A percentile compares a stretch with the other conserved stretches of the same genome.
These are phyloP conservation scores for Plectosphaerella sp. DNA, from an alignment of 2,329 filamentous ascomycete genomes.

Conservation along the genomic window DNA sequence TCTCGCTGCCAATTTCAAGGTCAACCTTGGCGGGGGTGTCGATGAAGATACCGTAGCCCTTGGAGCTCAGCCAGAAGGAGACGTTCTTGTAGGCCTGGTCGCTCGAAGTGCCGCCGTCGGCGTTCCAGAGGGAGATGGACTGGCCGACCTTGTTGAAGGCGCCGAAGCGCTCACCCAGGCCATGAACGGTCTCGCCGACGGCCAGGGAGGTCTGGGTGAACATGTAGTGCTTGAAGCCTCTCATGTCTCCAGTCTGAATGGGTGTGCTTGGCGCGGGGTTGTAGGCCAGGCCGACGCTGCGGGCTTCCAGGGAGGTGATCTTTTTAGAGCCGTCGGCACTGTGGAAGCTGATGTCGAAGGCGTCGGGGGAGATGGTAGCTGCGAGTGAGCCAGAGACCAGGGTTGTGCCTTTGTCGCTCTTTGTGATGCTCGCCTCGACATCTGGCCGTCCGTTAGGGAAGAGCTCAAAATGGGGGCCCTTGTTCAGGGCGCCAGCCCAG, in stretches of 20 bases:
- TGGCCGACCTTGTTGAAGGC: slow-evolving; percentile 75
- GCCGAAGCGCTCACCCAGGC: slow-evolving; percentile 72
- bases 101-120: slow-evolving; percentile 61
- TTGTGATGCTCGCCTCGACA: slow-evolving; percentile 19
- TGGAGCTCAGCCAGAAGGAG: slow-evolving; percentile 64
- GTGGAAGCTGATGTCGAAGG: slow-evolving; percentile 33
- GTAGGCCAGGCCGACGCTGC: slow-evolving; percentile 34
- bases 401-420: slow-evolving; percentile 28
- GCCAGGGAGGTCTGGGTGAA: slow-evolving; percentile 51
- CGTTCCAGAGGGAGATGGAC: slow-evolving; percentile 59
- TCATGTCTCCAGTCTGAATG: slow-evolving; percentile 28
- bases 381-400: slow-evolving; percentile 29
- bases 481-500: slow-evolving; percentile 29
- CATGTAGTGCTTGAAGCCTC: slow-evolving; percentile 48
- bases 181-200: slow-evolving; percentile 65
- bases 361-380: slow-evolving; percentile 28
- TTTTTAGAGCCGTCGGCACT: slow-evolving; percentile 27
- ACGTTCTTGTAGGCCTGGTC: slow-evolving; percentile 72
- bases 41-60: slow-evolving; percentile 75
- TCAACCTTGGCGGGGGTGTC: slow-evolving; percentile 67
- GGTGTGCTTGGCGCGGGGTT: slow-evolving; percentile 25
- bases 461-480: slow-evolving; percentile 33
- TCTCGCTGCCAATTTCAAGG: slow-evolving; percentile 69
- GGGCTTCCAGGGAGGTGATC: slow-evolving; percentile 32
- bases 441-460: slow-evolving; percentile 28